Evolutionary conservation across 805 yeast species (phyloP).

Genomic region (Zygoascus flipseniorum): DNA sequence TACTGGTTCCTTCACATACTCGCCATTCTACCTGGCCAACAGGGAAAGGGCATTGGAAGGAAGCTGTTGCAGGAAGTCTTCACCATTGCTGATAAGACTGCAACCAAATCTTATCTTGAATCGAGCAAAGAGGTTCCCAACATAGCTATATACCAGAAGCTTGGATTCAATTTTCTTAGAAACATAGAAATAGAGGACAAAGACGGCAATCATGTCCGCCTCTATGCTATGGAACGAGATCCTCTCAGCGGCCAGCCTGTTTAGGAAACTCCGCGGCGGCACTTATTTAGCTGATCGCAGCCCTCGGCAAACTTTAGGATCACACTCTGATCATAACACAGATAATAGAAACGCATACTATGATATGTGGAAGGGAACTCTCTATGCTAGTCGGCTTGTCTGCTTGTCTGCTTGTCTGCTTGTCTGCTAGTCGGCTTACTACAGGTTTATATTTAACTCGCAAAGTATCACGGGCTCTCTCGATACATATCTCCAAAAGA

Average conservation of each 20-base stretch:
- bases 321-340: too few species aligned
- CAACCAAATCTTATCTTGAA: constrained; percentile 2
- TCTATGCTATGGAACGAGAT: neutral
- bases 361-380: too few species aligned
- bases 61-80: neutral
- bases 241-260: neutral
- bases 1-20: constrained; percentile 4
- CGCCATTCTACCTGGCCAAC: constrained; percentile 1
- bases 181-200: neutral
- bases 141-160: constrained; percentile 4
- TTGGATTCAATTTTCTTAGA: constrained; percentile 2
- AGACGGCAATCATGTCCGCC: neutral
- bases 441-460: too few species aligned
- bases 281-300: too few species aligned
- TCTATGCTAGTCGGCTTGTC: too few species aligned
- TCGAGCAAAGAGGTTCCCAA: constrained; percentile 5
- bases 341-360: too few species aligned
- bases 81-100: neutral
- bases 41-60: constrained; percentile 2
- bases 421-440: too few species aligned
- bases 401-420: too few species aligned
- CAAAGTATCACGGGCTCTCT: too few species aligned
- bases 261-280: too few species aligned
- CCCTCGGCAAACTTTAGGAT: too few species aligned
- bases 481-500: too few species aligned